Percentiles rank a stretch among this genome's conserved stretches.
Evolutionary conservation across 495 filamentous ascomycete species (phyloP).

Genomic region (Parachaetomium inaequale): DNA sequence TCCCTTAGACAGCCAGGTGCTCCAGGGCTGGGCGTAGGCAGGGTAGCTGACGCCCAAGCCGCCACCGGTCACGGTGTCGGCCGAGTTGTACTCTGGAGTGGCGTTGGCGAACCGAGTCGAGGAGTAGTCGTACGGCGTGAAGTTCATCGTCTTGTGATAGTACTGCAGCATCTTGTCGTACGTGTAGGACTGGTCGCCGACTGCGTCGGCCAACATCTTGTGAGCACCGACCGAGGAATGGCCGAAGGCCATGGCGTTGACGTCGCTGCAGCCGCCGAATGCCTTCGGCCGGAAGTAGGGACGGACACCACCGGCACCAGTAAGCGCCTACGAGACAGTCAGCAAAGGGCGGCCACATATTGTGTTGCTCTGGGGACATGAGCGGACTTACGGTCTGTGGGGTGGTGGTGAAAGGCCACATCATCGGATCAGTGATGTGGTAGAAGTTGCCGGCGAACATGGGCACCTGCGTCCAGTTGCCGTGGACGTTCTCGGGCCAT

Average conservation of each 20-base stretch:
- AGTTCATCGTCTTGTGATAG: neutral
- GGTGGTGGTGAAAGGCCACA: neutral
- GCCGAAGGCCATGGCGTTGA: too few species aligned
- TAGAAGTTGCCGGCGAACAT: neutral
- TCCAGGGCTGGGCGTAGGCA: neutral
- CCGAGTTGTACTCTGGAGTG: neutral
- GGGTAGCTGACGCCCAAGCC: neutral
- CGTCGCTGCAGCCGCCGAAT: too few species aligned
- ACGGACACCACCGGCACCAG: too few species aligned
- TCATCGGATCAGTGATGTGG: neutral
- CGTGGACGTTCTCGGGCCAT: neutral
- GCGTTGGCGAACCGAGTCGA: neutral
- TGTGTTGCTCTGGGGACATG: neutral
- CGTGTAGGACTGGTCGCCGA: too few species aligned
- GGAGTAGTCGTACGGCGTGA: neutral
- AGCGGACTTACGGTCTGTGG: neutral
- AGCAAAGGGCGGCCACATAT: too few species aligned
- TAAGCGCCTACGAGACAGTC: too few species aligned
- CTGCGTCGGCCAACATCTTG: too few species aligned
- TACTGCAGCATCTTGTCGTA: neutral
- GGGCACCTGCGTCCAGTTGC: neutral
- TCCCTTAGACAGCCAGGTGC: neutral
- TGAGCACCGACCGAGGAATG: too few species aligned
- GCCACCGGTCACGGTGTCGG: neutral
- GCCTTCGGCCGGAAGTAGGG: too few species aligned